Evolutionary conservation across 2,329 filamentous ascomycete genomes (phyloP).

Genomic region (Ilyonectria sp.): DNA sequence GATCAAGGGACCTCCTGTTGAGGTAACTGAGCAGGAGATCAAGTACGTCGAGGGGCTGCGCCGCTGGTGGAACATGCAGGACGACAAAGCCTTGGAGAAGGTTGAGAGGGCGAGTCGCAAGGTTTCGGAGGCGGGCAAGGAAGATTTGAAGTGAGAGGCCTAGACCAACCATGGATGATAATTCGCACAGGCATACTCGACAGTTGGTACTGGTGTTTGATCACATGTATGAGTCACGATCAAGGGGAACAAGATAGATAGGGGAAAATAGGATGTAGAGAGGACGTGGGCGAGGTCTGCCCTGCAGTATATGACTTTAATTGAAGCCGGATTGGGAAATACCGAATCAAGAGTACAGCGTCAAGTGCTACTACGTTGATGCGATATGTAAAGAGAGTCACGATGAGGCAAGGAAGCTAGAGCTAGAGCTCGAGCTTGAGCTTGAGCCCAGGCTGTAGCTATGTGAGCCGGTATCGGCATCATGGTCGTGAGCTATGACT

Average conservation of each 20-base stretch:
- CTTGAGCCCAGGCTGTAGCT: slow-evolving; percentile 16
- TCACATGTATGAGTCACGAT: slow-evolving; percentile 30
- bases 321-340: slow-evolving; percentile 14
- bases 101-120: slow-evolving; percentile 63
- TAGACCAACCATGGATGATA: slow-evolving; percentile 22
- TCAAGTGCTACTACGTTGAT: background rate
- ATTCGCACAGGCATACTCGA: slow-evolving; percentile 21
- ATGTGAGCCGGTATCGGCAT: slow-evolving; percentile 41
- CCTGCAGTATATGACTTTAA: slow-evolving; percentile 12
- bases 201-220: slow-evolving; percentile 16
- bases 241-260: slow-evolving; percentile 23
- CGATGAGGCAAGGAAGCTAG: slow-evolving; percentile 27
- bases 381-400: background rate
- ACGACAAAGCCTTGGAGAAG: slow-evolving; percentile 61
- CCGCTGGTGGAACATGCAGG: slow-evolving; percentile 65
- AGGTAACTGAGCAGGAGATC: slow-evolving; percentile 66
- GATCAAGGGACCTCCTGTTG: slow-evolving; percentile 73
- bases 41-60: slow-evolving; percentile 64
- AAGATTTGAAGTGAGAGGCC: slow-evolving; percentile 44
- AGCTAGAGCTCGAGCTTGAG: slow-evolving; percentile 3
- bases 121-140: slow-evolving; percentile 48
- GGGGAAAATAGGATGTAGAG: slow-evolving; percentile 13
- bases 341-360: background rate
- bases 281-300: background rate
- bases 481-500: slow-evolving; percentile 6